These are phyloP conservation scores for Corylus avellana DNA, from an alignment of 306 rosid genomes.

Conservation along the genomic window DNA sequence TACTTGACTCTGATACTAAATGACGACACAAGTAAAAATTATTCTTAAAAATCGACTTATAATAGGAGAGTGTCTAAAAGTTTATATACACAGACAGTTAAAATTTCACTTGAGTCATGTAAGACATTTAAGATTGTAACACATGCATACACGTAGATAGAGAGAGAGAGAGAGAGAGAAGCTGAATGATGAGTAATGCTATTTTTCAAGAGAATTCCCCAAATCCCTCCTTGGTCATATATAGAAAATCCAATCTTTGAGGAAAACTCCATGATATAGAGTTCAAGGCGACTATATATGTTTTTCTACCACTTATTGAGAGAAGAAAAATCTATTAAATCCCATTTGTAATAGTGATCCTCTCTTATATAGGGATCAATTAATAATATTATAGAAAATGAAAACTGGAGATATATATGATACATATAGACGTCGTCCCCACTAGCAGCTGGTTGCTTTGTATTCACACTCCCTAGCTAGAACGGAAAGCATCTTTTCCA, in stretches of 20 bases:
- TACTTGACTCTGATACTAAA: too few relatives aligned
- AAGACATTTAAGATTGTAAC: too few relatives aligned
- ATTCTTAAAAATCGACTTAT: too few relatives aligned
- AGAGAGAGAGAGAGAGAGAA: not conserved
- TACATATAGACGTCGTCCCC: not conserved
- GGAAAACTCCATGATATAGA: not conserved
- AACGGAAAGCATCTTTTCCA: constrained; percentile 4
- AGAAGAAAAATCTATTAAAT: not conserved
- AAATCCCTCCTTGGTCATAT: not conserved
- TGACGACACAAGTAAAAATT: too few relatives aligned
- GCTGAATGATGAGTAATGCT: not conserved
- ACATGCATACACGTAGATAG: too few relatives aligned
- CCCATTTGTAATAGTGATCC: not conserved
- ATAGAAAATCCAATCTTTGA: not conserved
- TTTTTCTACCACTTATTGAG: not conserved
- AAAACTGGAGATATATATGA: not conserved
- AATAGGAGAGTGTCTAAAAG: too few relatives aligned
- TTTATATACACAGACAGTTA: too few relatives aligned
- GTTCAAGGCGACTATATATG: not conserved
- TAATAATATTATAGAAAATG: not conserved
- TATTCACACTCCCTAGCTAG: not conserved
- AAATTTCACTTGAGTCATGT: too few relatives aligned
- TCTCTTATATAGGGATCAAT: not conserved
- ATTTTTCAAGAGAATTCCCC: not conserved
- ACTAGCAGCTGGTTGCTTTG: not conserved